A percentile compares a stretch with the other conserved stretches of the same genome.
Conservation (phyloP, 257 asterid genomes). For the Thymus mandschuricus region DNA sequence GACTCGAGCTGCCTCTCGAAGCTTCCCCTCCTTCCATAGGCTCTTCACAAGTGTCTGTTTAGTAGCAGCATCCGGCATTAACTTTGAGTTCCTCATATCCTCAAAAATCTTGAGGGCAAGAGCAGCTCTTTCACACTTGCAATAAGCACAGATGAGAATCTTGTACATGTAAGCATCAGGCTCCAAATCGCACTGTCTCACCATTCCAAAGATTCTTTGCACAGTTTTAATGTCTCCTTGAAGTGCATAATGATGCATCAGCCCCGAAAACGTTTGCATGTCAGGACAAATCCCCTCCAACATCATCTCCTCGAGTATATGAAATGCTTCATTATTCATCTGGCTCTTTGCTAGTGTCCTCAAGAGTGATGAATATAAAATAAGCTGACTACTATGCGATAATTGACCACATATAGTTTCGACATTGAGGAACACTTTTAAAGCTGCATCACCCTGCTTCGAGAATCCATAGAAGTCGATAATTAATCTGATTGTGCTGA, state of each 20-base stretch:
- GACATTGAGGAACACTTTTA: slow-evolving; percentile 54
- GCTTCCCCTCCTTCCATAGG: slow-evolving; percentile 91
- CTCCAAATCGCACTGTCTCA: slow-evolving; percentile 72
- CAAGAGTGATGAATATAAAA: slow-evolving; percentile 73
- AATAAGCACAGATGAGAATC: slow-evolving; percentile 79
- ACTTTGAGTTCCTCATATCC: slow-evolving; percentile 66
- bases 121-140: slow-evolving; percentile 84
- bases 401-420: slow-evolving; percentile 64
- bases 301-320: slow-evolving; percentile 85
- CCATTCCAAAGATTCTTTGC: slow-evolving; percentile 82
- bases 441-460: slow-evolving; percentile 65
- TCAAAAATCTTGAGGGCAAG: slow-evolving; percentile 83
- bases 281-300: slow-evolving; percentile 65
- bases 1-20: slow-evolving; percentile 90
- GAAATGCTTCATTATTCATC: slow-evolving; percentile 60
- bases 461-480: slow-evolving; percentile 86
- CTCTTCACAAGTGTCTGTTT: slow-evolving; percentile 79
- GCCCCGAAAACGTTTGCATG: slow-evolving; percentile 74
- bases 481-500: slow-evolving; percentile 72
- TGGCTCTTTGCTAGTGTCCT: slow-evolving; percentile 80
- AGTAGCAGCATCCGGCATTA: slow-evolving; percentile 64
- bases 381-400: slow-evolving; percentile 49
- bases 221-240: slow-evolving; percentile 79
- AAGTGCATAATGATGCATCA: slow-evolving; percentile 90
- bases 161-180: slow-evolving; percentile 87